These are phyloP conservation scores for Apodospora peruviana DNA, from an alignment of 495 filamentous ascomycete species.

Conservation along the genomic window DNA sequence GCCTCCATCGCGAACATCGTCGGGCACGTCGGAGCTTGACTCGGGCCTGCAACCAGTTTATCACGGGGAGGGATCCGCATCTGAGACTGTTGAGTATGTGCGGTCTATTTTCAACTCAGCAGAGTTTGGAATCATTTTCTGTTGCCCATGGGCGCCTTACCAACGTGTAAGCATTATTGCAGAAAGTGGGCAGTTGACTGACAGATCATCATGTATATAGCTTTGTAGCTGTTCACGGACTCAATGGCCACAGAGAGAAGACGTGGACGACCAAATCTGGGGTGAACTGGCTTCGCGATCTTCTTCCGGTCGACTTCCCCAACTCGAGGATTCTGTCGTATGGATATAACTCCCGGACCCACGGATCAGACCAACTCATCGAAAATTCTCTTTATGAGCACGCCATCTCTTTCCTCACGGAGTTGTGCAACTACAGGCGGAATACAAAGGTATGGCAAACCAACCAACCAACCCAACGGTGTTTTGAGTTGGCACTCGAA, in stretches of 20 bases:
- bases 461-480: neutral
- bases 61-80: neutral
- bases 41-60: neutral
- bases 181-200: neutral
- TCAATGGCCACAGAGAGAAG: slow-evolving; percentile 7
- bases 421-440: slow-evolving; percentile 6
- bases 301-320: slow-evolving; percentile 23
- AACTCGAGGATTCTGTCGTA: slow-evolving; percentile 26
- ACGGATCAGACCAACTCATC: neutral
- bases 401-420: slow-evolving; percentile 2
- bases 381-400: slow-evolving; percentile 8
- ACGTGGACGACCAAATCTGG: slow-evolving; percentile 6
- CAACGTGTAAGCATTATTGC: too few species aligned
- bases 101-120: neutral
- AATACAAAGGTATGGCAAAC: slow-evolving; percentile 1
- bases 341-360: slow-evolving; percentile 24
- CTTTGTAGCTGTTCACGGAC: slow-evolving; percentile 10
- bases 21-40: neutral
- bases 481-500: too few species aligned
- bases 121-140: too few species aligned
- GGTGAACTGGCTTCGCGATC: slow-evolving; percentile 25
- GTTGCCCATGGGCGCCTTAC: too few species aligned
- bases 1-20: too few species aligned
- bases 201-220: neutral
- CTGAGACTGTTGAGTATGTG: neutral